Conservation (phyloP, 805 yeast genomes). For the Barnettozyma sp. region DNA sequence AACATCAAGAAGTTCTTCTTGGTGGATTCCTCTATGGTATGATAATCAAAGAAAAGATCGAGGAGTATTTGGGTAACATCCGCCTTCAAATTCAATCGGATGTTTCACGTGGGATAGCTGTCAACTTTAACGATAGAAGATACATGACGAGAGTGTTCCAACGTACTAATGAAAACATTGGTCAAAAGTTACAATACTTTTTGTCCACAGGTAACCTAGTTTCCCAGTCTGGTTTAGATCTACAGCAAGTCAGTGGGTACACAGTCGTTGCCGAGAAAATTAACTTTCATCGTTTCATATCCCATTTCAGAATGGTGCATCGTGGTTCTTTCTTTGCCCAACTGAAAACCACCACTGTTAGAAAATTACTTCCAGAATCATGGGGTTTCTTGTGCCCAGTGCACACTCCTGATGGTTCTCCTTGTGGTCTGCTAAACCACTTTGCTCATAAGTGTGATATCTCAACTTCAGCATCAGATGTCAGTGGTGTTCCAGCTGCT, state of each 20-base stretch:
- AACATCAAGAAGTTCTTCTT: conserved; percentile 92
- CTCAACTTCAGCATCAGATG: conserved; percentile 71
- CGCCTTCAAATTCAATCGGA: conserved; percentile 72
- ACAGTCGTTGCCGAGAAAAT: conserved; percentile 98
- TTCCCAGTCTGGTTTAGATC: conserved; percentile 93
- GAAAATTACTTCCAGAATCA: conserved; percentile 93
- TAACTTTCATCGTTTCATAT: conserved; percentile 91
- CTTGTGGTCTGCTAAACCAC: conserved; percentile 96
- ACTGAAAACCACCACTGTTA: conserved; percentile 92
- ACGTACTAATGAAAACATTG: conserved; percentile 87
- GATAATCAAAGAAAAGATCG: conserved; percentile 94
- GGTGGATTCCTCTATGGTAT: conserved; percentile 97
- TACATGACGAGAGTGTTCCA: conserved; percentile 74
- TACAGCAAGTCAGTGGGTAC: conserved; percentile 96
- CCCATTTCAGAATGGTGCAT: conserved; percentile 99
- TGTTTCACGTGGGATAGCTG: conserved; percentile 69
- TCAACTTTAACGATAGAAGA: conserved; percentile 76
- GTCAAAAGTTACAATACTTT: conserved; percentile 90
- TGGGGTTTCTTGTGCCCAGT: conserved; percentile 99
- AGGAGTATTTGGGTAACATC: conserved; percentile 77
- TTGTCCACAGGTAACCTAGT: conserved; percentile 95
- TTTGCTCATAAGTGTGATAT: conserved; percentile 91
- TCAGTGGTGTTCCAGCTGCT: conserved; percentile 58
- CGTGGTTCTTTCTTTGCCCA: conserved; percentile 99
- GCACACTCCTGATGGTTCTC: conserved; percentile 99